A percentile compares a stretch with the other conserved stretches of the same genome.
These are phyloP conservation scores for Mycena venus DNA, from an alignment of 768 basidiomycete species.

Conservation along the genomic window DNA sequence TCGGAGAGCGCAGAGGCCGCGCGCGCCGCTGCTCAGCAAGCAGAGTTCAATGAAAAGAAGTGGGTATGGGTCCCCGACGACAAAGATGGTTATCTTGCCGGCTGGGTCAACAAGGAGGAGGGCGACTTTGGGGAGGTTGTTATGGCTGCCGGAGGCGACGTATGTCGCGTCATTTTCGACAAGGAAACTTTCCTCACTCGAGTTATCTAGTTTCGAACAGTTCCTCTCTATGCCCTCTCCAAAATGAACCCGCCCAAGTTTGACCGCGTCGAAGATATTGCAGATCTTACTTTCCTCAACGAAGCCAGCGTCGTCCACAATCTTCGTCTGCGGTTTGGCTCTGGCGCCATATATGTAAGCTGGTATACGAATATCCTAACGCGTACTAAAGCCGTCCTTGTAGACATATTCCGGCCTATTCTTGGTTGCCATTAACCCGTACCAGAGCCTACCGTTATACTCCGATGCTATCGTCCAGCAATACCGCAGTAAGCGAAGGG, in stretches of 20 bases:
- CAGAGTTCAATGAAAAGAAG: conserved; percentile 97
- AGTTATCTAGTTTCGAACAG: conserved; percentile 64
- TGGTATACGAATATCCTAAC: conserved; percentile 1
- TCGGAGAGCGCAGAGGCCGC: conserved; percentile 80
- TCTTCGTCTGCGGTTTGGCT: conserved; percentile 90
- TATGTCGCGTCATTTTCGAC: conserved; percentile 47
- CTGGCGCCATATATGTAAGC: conserved; percentile 92
- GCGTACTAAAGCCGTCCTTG: conserved; percentile 15
- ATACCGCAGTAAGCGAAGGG: conserved; percentile 89
- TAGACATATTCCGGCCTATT: conserved; percentile 97
- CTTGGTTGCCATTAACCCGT: conserved; percentile 98
- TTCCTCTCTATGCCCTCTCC: conserved; percentile 85
- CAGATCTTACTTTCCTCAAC: conserved; percentile 96
- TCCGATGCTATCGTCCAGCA: conserved; percentile 89
- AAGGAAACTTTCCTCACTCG: background rate
- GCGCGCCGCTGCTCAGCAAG: conserved; percentile 88
- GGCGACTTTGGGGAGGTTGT: conserved; percentile 87
- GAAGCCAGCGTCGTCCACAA: conserved; percentile 99
- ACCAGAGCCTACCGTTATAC: conserved; percentile 92
- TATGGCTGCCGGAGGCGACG: conserved; percentile 88
- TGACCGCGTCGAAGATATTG: conserved; percentile 97
- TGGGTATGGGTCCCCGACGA: conserved; percentile 99
- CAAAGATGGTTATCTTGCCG: conserved; percentile 92
- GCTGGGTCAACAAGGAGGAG: conserved; percentile 92
- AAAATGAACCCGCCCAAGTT: conserved; percentile 99